Percentiles rank a stretch among this genome's conserved stretches.
Conservation (phyloP, 805 yeast species). For the Candida maris region DNA sequence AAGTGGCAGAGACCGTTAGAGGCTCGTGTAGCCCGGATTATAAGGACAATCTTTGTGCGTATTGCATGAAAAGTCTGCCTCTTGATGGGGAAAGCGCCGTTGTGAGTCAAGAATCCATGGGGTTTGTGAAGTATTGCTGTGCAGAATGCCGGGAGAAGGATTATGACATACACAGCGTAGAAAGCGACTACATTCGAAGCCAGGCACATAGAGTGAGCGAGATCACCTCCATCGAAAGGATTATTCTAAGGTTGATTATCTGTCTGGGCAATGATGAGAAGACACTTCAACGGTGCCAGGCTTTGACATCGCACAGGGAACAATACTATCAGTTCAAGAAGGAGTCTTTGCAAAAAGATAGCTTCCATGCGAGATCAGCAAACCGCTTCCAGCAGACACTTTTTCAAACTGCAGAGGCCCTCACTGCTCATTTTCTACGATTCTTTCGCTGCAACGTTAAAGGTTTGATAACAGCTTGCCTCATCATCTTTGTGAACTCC, state of each 20-base stretch:
- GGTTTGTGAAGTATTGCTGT: conserved; percentile 16
- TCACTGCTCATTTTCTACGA: conserved; percentile 11
- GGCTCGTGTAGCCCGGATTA: conserved; percentile 8
- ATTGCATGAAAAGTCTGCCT: conserved; percentile 12
- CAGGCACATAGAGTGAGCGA: conserved; percentile 3
- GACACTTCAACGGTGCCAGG: conserved; percentile 12
- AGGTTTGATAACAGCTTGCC: conserved; percentile 18
- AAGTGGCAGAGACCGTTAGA: conserved; percentile 14
- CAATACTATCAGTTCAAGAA: conserved; percentile 7
- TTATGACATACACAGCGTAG: conserved; percentile 10
- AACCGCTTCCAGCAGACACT: conserved; percentile 10
- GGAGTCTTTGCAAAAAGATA: conserved; percentile 3
- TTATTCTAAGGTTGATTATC: conserved; percentile 9
- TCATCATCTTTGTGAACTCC: conserved; percentile 29
- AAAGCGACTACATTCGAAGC: conserved; percentile 11
- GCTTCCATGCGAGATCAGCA: not conserved
- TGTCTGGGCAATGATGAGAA: conserved; percentile 4
- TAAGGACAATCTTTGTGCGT: conserved; percentile 10
- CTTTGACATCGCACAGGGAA: conserved; percentile 23
- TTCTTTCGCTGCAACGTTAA: conserved; percentile 12
- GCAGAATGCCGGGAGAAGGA: conserved; percentile 14
- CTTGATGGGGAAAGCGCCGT: not conserved
- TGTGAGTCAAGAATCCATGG: conserved; percentile 9
- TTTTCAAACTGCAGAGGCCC: conserved; percentile 14
- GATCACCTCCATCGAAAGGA: conserved; percentile 13